Conservation (phyloP, 2,329 filamentous ascomycete species). For the Phyllosticta citrichinensis region DNA sequence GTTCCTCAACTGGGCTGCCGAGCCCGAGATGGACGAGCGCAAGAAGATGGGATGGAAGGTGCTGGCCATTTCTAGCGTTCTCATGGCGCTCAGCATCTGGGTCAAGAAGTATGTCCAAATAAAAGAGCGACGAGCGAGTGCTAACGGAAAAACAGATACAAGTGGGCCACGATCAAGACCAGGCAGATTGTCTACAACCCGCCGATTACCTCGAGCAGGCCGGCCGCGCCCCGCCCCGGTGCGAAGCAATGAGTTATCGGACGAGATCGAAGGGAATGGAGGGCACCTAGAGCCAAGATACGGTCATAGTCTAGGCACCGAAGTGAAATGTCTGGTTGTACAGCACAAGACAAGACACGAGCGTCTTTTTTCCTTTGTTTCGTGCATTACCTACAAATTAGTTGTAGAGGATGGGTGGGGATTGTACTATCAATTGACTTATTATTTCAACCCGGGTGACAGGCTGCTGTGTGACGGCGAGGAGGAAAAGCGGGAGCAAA, state of each 20-base stretch:
- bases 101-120: conserved; percentile 63
- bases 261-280: background rate
- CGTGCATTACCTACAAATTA: conserved; percentile 5
- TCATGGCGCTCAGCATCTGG: conserved; percentile 87
- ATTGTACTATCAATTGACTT: conserved; percentile 8
- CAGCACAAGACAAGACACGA: conserved; percentile 9
- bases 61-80: conserved; percentile 63
- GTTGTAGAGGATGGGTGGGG: conserved; percentile 6
- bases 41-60: conserved; percentile 99
- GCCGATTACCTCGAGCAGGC: conserved; percentile 32
- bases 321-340: conserved; percentile 4
- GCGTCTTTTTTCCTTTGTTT: conserved; percentile 11
- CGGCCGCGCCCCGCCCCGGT: background rate
- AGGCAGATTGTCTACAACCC: conserved; percentile 87
- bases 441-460: background rate
- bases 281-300: background rate
- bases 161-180: conserved; percentile 94
- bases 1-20: conserved; percentile 98
- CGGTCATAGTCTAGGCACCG: background rate
- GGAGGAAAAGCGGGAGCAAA: background rate
- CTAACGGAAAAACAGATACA: conserved; percentile 53
- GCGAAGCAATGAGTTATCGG: conserved; percentile 1
- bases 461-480: background rate
- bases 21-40: conserved; percentile 98
- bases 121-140: conserved; percentile 6